Evolutionary conservation across 108 stramenopile genomes (phyloP).

Genomic region (Cyclotella cryptica): DNA sequence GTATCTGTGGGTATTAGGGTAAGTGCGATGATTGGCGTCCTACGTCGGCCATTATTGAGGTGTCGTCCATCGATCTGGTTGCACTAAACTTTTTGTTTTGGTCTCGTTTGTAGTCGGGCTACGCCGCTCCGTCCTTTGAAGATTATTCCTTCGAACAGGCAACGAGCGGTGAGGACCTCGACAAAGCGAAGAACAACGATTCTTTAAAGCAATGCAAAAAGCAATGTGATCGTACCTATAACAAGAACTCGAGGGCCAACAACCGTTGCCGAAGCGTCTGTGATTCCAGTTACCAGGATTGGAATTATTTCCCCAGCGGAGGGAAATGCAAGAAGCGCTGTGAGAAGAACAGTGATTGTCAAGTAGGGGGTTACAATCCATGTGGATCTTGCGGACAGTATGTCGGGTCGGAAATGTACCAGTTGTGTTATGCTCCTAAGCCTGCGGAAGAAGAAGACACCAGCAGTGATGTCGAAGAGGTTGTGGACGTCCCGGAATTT

Average conservation of each 20-base stretch:
- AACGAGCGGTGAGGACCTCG: not conserved
- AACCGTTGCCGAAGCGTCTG: not conserved
- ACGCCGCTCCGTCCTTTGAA: not conserved
- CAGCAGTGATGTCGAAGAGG: no score
- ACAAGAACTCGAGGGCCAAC: not conserved
- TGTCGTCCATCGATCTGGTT: not conserved
- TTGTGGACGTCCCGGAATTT: no score
- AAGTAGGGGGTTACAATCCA: constrained; percentile 1
- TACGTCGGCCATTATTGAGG: not conserved
- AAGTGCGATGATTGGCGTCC: not conserved
- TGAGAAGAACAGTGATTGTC: not conserved
- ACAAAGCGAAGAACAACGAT: not conserved
- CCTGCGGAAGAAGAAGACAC: not conserved
- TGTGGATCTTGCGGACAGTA: constrained; percentile 8
- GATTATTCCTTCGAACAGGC: not conserved
- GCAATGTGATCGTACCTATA: not conserved
- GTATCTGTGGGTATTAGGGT: not conserved
- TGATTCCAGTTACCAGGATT: not conserved
- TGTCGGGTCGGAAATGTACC: not conserved
- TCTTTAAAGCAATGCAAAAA: constrained; percentile 3
- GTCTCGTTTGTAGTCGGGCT: not conserved
- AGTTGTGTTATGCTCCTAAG: not conserved
- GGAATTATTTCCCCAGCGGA: constrained; percentile 6
- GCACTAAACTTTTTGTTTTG: not conserved
- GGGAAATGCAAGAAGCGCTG: constrained; percentile 1